Evolutionary conservation across 441 rosid genomes (phyloP).

Genomic region (Francoa sonchifolia): DNA sequence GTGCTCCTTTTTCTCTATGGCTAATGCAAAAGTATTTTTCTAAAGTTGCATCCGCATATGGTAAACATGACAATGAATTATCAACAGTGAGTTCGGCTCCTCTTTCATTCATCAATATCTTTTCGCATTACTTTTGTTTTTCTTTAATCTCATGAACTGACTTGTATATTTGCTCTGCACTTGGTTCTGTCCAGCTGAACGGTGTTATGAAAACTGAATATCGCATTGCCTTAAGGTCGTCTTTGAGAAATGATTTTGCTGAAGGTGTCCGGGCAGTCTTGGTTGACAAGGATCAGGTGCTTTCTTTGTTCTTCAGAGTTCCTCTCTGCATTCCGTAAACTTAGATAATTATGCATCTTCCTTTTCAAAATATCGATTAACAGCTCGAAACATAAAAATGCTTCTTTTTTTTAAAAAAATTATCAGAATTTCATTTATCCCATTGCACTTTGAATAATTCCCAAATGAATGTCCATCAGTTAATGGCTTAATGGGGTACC

Average conservation of each 20-base stretch:
- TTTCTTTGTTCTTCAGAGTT: conserved; percentile 4
- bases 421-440: neutral
- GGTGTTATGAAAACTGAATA: conserved; percentile 85
- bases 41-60: conserved; percentile 49
- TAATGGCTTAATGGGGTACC: no score
- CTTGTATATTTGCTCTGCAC: neutral
- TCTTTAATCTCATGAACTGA: neutral
- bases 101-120: neutral
- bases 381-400: neutral
- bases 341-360: neutral
- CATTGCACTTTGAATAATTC: no score
- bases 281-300: conserved; percentile 91
- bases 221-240: conserved; percentile 63
- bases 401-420: neutral
- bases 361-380: neutral
- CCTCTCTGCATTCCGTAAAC: neutral
- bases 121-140: neutral
- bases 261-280: conserved; percentile 94
- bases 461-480: no score
- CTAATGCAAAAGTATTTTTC: conserved; percentile 56
- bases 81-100: conserved; percentile 38
- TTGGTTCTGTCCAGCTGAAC: conserved; percentile 32
- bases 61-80: conserved; percentile 37
- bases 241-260: conserved; percentile 61
- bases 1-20: conserved; percentile 79